Conservation (phyloP, 192 early-diverging fungal genomes). For the Podila horticola region DNA sequence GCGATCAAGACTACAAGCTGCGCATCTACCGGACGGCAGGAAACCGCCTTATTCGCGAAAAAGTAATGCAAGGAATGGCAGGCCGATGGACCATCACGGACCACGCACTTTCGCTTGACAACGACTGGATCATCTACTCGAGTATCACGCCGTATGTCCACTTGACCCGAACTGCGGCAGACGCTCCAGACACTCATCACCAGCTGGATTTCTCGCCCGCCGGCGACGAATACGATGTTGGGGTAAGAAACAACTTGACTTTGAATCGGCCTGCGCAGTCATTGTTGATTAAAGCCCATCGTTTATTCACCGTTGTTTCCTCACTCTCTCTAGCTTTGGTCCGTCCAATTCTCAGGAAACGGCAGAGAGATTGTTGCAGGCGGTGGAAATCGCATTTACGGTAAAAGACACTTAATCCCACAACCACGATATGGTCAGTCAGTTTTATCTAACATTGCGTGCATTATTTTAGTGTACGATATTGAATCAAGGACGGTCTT, state of each 20-base stretch:
- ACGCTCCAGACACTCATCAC: slow-evolving; percentile 41
- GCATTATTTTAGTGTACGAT: slow-evolving; percentile 59
- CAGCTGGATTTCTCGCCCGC: slow-evolving; percentile 52
- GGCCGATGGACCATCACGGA: slow-evolving; percentile 79
- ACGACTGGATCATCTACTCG: slow-evolving; percentile 66
- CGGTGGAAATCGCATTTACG: slow-evolving; percentile 43
- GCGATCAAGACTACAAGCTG: slow-evolving; percentile 68
- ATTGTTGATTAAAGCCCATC: background rate
- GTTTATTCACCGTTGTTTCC: background rate
- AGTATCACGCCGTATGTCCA: slow-evolving; percentile 70
- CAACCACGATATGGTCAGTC: background rate
- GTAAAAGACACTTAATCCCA: slow-evolving; percentile 8
- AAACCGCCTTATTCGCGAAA: slow-evolving; percentile 39
- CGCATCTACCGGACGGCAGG: slow-evolving; percentile 69
- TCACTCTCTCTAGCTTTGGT: slow-evolving; percentile 61
- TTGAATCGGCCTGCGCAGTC: background rate
- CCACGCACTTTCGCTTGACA: slow-evolving; percentile 55
- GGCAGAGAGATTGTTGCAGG: slow-evolving; percentile 73
- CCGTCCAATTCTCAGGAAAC: slow-evolving; percentile 68
- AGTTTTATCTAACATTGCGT: too few relatives aligned
- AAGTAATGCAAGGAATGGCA: slow-evolving; percentile 50
- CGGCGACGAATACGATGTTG: slow-evolving; percentile 23
- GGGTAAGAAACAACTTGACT: background rate
- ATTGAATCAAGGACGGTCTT: slow-evolving; percentile 61
- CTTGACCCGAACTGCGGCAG: slow-evolving; percentile 56